These are phyloP conservation scores for Meira miltonrushii DNA, from an alignment of 1,284 basidiomycete species.

Conservation along the genomic window DNA sequence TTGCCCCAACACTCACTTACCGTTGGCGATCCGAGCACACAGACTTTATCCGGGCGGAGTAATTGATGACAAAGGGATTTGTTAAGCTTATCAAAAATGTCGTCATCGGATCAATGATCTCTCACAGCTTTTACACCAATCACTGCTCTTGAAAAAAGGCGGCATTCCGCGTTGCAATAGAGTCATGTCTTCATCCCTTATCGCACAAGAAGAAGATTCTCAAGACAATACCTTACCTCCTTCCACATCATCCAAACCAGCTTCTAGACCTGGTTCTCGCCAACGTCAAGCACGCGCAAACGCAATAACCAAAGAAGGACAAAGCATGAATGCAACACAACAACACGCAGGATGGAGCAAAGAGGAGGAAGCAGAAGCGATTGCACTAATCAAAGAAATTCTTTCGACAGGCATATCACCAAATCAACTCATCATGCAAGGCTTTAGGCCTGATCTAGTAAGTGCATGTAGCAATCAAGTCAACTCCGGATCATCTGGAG, in stretches of 20 bases:
- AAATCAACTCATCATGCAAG: not conserved
- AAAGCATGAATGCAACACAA: not conserved
- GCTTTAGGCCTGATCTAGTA: not conserved
- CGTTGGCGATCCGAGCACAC: too few relatives aligned
- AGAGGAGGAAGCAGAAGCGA: conserved; percentile 3
- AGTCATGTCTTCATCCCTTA: too few relatives aligned
- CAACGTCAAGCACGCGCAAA: not conserved
- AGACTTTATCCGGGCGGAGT: too few relatives aligned
- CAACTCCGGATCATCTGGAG: not conserved
- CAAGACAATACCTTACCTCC: too few relatives aligned
- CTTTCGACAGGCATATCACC: not conserved
- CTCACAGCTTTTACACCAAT: too few relatives aligned
- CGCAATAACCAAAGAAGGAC: not conserved
- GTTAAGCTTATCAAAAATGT: too few relatives aligned
- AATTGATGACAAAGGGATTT: too few relatives aligned
- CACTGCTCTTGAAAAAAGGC: too few relatives aligned
- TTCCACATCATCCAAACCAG: not conserved
- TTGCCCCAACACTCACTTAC: too few relatives aligned
- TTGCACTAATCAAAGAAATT: conserved; percentile 2
- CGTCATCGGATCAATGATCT: too few relatives aligned
- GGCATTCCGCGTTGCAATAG: too few relatives aligned
- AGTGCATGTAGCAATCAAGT: not conserved
- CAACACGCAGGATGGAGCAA: not conserved
- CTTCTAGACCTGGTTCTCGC: not conserved
- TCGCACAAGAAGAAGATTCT: too few relatives aligned